Percentiles rank a stretch among this genome's conserved stretches.
These are phyloP conservation scores for Paecilomyces dactylethromorphus DNA, from an alignment of 2,329 filamentous ascomycete species.

Conservation along the genomic window DNA sequence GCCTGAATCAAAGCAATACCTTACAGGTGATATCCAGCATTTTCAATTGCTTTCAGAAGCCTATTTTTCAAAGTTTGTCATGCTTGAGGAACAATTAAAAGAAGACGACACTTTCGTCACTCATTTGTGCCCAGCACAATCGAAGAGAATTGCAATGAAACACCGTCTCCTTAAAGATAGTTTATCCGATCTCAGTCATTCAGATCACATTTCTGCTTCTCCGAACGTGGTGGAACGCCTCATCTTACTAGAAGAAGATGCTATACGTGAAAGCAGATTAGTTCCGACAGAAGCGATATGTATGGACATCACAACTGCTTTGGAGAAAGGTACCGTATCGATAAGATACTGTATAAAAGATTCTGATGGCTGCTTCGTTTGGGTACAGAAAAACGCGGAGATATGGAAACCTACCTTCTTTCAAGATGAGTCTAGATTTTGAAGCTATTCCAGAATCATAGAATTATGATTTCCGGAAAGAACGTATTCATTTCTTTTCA, in stretches of 20 bases:
- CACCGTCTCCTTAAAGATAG: not conserved
- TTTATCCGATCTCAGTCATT: not conserved
- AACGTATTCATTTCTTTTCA: too few relatives aligned
- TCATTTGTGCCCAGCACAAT: constrained; percentile 1
- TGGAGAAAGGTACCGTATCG: constrained; percentile 1
- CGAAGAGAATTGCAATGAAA: not conserved
- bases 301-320: not conserved
- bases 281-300: constrained; percentile 1
- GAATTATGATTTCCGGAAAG: too few relatives aligned
- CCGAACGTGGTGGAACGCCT: not conserved
- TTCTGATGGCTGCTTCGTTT: constrained; percentile 1
- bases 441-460: too few relatives aligned
- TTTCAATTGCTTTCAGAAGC: not conserved
- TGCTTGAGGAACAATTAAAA: not conserved
- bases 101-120: not conserved
- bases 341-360: constrained; percentile 4
- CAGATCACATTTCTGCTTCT: too few relatives aligned
- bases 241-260: not conserved
- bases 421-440: too few relatives aligned
- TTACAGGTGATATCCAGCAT: too few relatives aligned
- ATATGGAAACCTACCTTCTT: constrained; percentile 6
- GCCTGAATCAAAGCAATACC: not conserved
- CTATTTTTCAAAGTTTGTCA: constrained; percentile 1
- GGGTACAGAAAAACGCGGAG: constrained; percentile 2
- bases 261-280: not conserved